Conservation (phyloP, 768 basidiomycete genomes). For the Dioszegia aurantiaca region DNA sequence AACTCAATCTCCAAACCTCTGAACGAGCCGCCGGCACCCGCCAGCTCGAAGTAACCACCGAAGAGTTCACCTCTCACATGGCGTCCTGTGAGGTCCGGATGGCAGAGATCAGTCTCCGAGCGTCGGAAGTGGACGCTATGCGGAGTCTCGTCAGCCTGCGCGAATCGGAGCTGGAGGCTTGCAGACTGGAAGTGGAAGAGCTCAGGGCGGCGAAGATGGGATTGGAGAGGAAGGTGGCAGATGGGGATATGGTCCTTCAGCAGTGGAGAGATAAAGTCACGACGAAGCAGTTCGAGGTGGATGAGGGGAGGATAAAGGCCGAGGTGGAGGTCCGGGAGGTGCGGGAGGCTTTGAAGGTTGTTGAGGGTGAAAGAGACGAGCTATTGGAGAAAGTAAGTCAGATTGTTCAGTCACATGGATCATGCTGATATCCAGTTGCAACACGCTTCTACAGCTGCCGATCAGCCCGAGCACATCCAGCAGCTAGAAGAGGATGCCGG, state of each 20-base stretch:
- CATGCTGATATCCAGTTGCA: background rate
- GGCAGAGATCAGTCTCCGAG: background rate
- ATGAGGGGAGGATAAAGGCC: slow-evolving; percentile 21
- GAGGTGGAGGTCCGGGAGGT: slow-evolving; percentile 23
- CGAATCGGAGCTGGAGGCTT: slow-evolving; percentile 3
- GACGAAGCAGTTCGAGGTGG: slow-evolving; percentile 22
- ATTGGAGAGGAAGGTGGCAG: slow-evolving; percentile 8
- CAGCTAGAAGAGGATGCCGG: background rate
- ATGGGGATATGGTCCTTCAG: slow-evolving; percentile 21
- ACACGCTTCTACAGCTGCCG: background rate
- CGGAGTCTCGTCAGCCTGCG: background rate
- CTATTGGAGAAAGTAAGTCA: slow-evolving; percentile 7
- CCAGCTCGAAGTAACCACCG: slow-evolving; percentile 12
- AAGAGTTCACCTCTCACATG: slow-evolving; percentile 13
- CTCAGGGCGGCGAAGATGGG: background rate
- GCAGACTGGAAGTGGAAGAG: background rate
- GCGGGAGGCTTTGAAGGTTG: slow-evolving; percentile 11
- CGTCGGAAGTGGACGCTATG: slow-evolving; percentile 1
- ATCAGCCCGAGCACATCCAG: background rate
- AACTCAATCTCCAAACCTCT: background rate
- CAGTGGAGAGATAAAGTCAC: slow-evolving; percentile 24
- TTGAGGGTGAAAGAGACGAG: slow-evolving; percentile 20
- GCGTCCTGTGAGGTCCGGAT: background rate
- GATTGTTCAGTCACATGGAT: slow-evolving; percentile 2
- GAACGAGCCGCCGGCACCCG: slow-evolving; percentile 1